phyloP scores from a whole-genome alignment of 2,329 filamentous ascomycete species.

The Grosmannia penicillata region DNA sequence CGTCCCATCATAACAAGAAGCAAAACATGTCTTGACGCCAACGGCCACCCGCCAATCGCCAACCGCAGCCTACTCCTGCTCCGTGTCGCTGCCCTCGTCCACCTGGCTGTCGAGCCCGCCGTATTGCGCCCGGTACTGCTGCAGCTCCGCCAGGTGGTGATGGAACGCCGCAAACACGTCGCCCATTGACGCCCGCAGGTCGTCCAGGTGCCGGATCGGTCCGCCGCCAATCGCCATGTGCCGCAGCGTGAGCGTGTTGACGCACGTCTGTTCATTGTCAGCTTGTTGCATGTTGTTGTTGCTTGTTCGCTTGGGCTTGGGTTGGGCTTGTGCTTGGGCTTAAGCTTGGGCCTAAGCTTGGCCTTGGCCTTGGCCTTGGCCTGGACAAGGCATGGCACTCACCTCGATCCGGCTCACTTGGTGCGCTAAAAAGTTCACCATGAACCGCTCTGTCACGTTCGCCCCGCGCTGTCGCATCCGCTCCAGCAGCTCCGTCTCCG shows the following conservation, averaged over 20 bases:
- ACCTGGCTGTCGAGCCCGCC: constrained; percentile 27
- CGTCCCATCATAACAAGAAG: background rate
- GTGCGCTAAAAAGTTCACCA: constrained; percentile 84
- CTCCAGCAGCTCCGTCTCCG: constrained; percentile 73
- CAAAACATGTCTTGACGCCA: background rate
- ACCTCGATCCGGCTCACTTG: constrained; percentile 95
- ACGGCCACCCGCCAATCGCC: background rate
- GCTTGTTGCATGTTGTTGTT: background rate
- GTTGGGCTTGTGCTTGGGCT: too few relatives aligned
- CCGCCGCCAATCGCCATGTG: constrained; percentile 62
- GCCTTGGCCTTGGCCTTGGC: background rate
- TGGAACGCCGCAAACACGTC: constrained; percentile 51
- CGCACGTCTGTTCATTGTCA: constrained; percentile 46
- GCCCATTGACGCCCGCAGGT: constrained; percentile 64
- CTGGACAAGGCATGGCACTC: background rate
- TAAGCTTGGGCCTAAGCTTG: too few relatives aligned
- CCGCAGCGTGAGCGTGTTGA: constrained; percentile 64
- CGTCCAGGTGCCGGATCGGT: constrained; percentile 45
- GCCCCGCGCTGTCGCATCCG: constrained; percentile 51
- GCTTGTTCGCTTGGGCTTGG: background rate
- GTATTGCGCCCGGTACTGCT: constrained; percentile 40
- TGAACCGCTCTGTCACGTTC: constrained; percentile 75
- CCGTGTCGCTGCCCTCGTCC: constrained; percentile 19
- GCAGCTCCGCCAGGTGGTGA: constrained; percentile 47
- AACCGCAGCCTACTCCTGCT: constrained; percentile 15